phyloP scores from a whole-genome alignment of 2,329 filamentous ascomycete species.

The Cladosporium sp. region DNA sequence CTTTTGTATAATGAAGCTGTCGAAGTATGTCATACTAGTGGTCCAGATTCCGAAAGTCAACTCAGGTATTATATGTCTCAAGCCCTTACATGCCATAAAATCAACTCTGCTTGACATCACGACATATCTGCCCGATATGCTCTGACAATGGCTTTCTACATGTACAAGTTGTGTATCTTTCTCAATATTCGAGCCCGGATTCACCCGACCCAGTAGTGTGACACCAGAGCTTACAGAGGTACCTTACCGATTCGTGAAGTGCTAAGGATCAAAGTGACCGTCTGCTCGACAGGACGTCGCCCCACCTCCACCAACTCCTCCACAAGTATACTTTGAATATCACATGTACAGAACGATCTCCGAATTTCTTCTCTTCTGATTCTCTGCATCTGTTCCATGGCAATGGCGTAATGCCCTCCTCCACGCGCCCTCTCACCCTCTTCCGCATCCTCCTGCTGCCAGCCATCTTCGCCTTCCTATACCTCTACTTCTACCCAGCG shows the following conservation, averaged over 20 bases:
- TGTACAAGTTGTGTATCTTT: not conserved
- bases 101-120: too few relatives aligned
- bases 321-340: not conserved
- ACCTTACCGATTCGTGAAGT: too few relatives aligned
- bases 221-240: not conserved
- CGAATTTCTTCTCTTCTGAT: not conserved
- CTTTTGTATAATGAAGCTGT: conserved; percentile 2
- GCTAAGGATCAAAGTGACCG: not conserved
- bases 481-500: conserved; percentile 83
- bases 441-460: conserved; percentile 57
- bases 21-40: not conserved
- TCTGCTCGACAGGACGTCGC: not conserved
- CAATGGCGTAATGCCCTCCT: conserved; percentile 44
- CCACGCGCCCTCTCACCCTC: conserved; percentile 41
- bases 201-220: not conserved
- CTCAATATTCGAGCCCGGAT: not conserved
- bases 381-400: not conserved
- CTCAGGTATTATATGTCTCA: too few relatives aligned
- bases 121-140: too few relatives aligned
- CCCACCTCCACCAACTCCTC: not conserved
- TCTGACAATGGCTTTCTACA: too few relatives aligned
- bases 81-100: too few relatives aligned
- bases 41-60: not conserved
- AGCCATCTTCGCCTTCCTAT: conserved; percentile 65
- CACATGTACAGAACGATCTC: too few relatives aligned